Percentiles rank a stretch among this genome's conserved stretches.
These are phyloP conservation scores for Raffaelea albimanens DNA, from an alignment of 2,329 filamentous ascomycete genomes.

Conservation along the genomic window DNA sequence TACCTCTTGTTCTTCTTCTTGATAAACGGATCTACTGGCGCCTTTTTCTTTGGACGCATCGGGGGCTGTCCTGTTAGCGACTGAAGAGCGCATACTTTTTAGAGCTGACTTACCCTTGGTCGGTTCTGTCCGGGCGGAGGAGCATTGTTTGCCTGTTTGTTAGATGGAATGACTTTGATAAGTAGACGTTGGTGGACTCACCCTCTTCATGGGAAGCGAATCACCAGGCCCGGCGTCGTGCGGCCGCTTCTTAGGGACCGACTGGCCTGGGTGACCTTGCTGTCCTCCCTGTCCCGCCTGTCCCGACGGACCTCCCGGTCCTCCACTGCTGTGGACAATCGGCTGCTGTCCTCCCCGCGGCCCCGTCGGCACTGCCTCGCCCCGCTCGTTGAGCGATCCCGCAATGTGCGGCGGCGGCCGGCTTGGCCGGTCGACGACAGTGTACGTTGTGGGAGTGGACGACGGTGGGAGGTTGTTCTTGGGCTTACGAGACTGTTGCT, in stretches of 20 bases:
- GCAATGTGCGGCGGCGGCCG: constrained; percentile 10
- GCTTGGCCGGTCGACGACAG: constrained; percentile 7
- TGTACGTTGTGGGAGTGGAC: constrained; percentile 10
- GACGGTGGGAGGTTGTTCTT: constrained; percentile 12
- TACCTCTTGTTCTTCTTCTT: constrained; percentile 14
- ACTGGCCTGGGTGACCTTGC: too few relatives aligned
- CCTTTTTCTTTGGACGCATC: constrained; percentile 25
- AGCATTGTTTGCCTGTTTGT: background rate
- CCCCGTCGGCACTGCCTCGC: constrained; percentile 16
- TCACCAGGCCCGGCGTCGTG: constrained; percentile 26
- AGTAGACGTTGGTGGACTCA: constrained; percentile 19
- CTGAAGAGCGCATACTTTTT: background rate
- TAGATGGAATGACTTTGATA: background rate
- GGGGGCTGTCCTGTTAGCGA: too few relatives aligned
- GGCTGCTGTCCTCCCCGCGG: constrained; percentile 18
- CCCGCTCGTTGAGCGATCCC: constrained; percentile 20
- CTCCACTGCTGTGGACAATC: constrained; percentile 30
- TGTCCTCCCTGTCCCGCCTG: background rate
- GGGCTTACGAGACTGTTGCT: too few relatives aligned
- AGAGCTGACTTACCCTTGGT: constrained; percentile 1
- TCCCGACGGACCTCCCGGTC: too few relatives aligned
- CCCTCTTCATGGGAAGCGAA: constrained; percentile 28
- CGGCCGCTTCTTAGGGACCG: constrained; percentile 31
- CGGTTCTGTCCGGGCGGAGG: background rate
- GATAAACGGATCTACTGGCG: constrained; percentile 37